These are phyloP conservation scores for Sclerotinia minor DNA, from an alignment of 2,329 filamentous ascomycete genomes.

Conservation along the genomic window DNA sequence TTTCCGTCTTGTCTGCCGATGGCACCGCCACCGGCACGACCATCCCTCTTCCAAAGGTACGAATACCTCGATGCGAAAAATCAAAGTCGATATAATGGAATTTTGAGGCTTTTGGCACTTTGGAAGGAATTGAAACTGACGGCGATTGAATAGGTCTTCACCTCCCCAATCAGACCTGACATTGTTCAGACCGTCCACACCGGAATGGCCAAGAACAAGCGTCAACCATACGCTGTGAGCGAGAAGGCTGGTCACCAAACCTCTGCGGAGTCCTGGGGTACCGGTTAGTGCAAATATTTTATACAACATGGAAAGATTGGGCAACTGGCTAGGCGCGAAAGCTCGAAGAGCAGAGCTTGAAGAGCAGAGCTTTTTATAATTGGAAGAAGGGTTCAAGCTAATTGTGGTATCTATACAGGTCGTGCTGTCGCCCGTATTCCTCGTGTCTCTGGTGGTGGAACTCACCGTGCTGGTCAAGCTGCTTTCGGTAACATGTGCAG, in stretches of 20 bases:
- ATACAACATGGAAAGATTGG: constrained; percentile 26
- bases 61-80: constrained; percentile 23
- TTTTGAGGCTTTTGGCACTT: constrained; percentile 3
- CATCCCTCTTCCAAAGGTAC: constrained; percentile 77
- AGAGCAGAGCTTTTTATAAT: neutral
- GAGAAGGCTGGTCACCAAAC: constrained; percentile 99
- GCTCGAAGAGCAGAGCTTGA: neutral
- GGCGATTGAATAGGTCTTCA: constrained; percentile 67
- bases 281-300: constrained; percentile 66
- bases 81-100: constrained; percentile 12
- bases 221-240: constrained; percentile 98
- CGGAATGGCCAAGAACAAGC: constrained; percentile 99
- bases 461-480: constrained; percentile 99
- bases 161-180: constrained; percentile 94
- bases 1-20: constrained; percentile 96
- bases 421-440: constrained; percentile 99
- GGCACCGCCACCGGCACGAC: constrained; percentile 87
- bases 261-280: constrained; percentile 99
- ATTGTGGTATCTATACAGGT: constrained; percentile 54
- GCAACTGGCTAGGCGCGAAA: constrained; percentile 11
- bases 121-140: constrained; percentile 33
- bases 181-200: constrained; percentile 97
- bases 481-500: constrained; percentile 99
- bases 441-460: constrained; percentile 99
- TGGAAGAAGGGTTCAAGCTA: constrained; percentile 28